Conservation (phyloP, 257 asterid species). For the Ilex asprella region DNA sequence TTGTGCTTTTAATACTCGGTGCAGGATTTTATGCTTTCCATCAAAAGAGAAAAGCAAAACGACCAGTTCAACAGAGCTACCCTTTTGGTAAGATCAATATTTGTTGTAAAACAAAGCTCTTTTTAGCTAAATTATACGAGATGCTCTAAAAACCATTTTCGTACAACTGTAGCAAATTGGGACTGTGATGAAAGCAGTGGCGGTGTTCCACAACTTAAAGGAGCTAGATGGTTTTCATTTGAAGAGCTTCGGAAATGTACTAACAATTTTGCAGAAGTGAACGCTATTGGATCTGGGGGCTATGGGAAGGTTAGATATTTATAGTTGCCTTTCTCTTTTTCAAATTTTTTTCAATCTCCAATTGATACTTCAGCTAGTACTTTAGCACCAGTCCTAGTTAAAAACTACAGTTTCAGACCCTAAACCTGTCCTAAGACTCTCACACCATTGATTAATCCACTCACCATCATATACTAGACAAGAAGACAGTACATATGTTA, state of each 20-base stretch:
- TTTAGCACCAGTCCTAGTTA: too few species aligned
- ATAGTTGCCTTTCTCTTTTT: background rate
- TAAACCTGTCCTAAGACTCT: too few species aligned
- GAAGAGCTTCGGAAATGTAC: slow-evolving; percentile 68
- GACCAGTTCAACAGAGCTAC: slow-evolving; percentile 35
- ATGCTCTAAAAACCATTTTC: background rate
- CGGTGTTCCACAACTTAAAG: slow-evolving; percentile 73
- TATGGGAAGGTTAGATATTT: slow-evolving; percentile 66
- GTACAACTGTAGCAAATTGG: slow-evolving; percentile 61
- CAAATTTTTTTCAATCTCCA: too few species aligned
- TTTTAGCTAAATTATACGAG: background rate
- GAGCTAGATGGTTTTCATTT: slow-evolving; percentile 74
- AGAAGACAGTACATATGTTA: too few species aligned
- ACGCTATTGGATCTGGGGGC: slow-evolving; percentile 81
- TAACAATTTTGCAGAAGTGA: slow-evolving; percentile 57
- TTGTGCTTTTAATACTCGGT: slow-evolving; percentile 36
- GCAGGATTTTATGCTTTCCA: slow-evolving; percentile 54
- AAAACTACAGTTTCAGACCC: too few species aligned
- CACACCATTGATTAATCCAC: too few species aligned
- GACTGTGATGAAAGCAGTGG: slow-evolving; percentile 59
- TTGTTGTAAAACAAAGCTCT: slow-evolving; percentile 5
- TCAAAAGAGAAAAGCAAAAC: slow-evolving; percentile 43
- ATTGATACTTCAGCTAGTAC: too few species aligned
- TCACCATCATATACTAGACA: too few species aligned
- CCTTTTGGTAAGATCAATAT: slow-evolving; percentile 62